Conservation (phyloP, 805 yeast genomes). For the Scheffersomyces ergatensis region DNA sequence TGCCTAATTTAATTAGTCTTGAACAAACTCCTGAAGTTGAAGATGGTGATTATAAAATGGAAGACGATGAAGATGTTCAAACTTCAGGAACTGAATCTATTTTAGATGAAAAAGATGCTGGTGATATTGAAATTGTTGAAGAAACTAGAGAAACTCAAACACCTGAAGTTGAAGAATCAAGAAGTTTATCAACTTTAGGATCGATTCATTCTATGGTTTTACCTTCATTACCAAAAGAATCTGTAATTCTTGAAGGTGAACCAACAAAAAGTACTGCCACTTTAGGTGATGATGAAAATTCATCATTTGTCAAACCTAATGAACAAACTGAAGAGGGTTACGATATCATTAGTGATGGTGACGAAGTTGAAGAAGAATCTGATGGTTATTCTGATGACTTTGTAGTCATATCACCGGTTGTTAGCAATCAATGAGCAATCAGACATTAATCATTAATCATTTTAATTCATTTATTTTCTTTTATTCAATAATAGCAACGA, state of each 20-base stretch:
- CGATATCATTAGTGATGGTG: constrained; percentile 31
- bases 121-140: constrained; percentile 5
- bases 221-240: constrained; percentile 29
- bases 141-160: constrained; percentile 4
- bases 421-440: constrained; percentile 4
- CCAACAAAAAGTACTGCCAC: too few relatives aligned
- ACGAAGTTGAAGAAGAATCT: constrained; percentile 10
- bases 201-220: constrained; percentile 27
- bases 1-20: not conserved
- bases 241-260: constrained; percentile 7
- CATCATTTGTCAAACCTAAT: too few relatives aligned
- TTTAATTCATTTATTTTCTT: not conserved
- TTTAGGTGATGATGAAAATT: constrained; percentile 8
- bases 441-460: not conserved
- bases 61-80: constrained; percentile 1
- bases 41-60: not conserved
- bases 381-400: constrained; percentile 34
- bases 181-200: constrained; percentile 6
- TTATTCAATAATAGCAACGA: too few relatives aligned
- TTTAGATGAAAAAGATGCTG: constrained; percentile 2
- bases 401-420: constrained; percentile 32
- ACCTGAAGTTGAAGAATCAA: not conserved
- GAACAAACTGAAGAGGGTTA: constrained; percentile 30
- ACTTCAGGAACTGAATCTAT: constrained; percentile 8
- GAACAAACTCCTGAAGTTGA: constrained; percentile 2